Evolutionary conservation across 257 asterid species (phyloP), one percentile per base, ranked within the genome.

Genomic region (Nicotiana benthamiana): DNA sequence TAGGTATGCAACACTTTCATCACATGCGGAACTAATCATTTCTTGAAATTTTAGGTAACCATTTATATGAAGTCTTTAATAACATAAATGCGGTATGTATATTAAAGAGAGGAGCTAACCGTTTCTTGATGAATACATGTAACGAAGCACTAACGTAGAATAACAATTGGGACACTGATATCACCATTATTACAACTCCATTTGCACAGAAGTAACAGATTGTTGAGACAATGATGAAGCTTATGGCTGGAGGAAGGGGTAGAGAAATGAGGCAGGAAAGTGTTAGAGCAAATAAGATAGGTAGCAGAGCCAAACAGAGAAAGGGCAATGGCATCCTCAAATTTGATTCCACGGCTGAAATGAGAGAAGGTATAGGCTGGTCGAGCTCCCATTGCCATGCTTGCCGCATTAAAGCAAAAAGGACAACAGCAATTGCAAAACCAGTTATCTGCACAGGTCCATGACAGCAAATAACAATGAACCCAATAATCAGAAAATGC

Each of bases 351-450:
- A 96, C 86, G 17, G 98, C 92, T 24, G 98, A 91, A 57, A 94
- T 87, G 86, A 96, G 52, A 9, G 99, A 91, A 24, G 97, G 99
- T 79, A 94, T 80, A 40, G 97, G 95, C 87, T 79, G 91, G 87
- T 91, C 93, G 83, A 88, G 84, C 82, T 96, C 98, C 95, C 98
- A 91, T 81, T 96, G 93, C 82, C 89, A 82, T 43, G 98, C 93
- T 90, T 94, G 99, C 86, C 93, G 89, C 97, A 91, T 94, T 85
- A 94, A 90, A 89, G 97, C 97, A 12, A 92, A 96, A 87, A 92
- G 90, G 60, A 88, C 89, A 75, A 91, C 93, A 80, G 99, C 93
- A 77, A 92, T 59, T 83, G 92, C 89, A 79, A 91, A 92, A 77
- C 97, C 95, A 82, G 84, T 86, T 83, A 93, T 89, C 97, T 93